phyloP scores from a whole-genome alignment of 352 stramenopile species.

The Pythium folliculosum region DNA sequence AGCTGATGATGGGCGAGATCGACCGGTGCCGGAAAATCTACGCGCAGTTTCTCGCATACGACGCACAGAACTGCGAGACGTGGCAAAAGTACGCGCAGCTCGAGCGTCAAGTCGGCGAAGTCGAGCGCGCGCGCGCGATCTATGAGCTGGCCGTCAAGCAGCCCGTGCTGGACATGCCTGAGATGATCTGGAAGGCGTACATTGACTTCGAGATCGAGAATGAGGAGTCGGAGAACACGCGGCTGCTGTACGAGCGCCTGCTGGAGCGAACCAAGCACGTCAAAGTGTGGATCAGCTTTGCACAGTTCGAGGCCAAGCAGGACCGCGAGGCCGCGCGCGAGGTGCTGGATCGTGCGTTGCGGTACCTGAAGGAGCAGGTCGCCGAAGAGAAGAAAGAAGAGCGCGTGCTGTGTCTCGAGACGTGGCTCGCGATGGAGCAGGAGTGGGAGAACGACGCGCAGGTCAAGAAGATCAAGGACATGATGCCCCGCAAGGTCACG shows the following conservation, averaged over 20 bases:
- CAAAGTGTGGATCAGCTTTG: slow-evolving; percentile 95
- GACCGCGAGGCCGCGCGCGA: slow-evolving; percentile 76
- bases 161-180: slow-evolving; percentile 96
- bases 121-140: slow-evolving; percentile 92
- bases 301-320: slow-evolving; percentile 80
- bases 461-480: slow-evolving; percentile 90
- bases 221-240: slow-evolving; percentile 81
- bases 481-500: slow-evolving; percentile 96
- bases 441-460: slow-evolving; percentile 48
- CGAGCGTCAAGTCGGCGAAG: slow-evolving; percentile 95
- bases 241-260: slow-evolving; percentile 94
- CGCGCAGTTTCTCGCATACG: slow-evolving; percentile 83
- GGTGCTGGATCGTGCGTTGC: slow-evolving; percentile 91
- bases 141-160: slow-evolving; percentile 97
- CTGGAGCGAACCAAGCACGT: slow-evolving; percentile 97
- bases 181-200: slow-evolving; percentile 99
- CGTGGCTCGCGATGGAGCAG: slow-evolving; percentile 95
- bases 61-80: slow-evolving; percentile 90
- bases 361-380: slow-evolving; percentile 88
- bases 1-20: slow-evolving; percentile 98
- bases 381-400: slow-evolving; percentile 91
- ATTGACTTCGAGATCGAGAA: slow-evolving; percentile 99
- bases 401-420: slow-evolving; percentile 96
- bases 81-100: slow-evolving; percentile 97
- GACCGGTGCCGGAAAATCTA: slow-evolving; percentile 94